A percentile compares a stretch with the other conserved stretches of the same genome.
These are phyloP conservation scores for Discostella stelligeroides DNA, from an alignment of 108 stramenopile genomes.

Conservation along the genomic window DNA sequence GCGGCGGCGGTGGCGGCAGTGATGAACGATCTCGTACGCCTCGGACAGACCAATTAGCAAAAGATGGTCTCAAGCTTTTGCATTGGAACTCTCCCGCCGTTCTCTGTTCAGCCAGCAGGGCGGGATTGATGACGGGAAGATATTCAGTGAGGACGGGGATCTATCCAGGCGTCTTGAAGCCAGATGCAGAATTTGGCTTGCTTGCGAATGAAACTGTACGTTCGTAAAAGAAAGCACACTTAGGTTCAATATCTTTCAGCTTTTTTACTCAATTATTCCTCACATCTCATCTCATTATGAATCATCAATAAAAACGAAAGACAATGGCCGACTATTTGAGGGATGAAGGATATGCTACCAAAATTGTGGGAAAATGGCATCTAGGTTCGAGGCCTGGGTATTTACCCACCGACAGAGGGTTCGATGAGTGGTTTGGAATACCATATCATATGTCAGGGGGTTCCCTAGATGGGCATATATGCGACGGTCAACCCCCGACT, in stretches of 20 bases:
- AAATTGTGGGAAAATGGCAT: constrained; percentile 85
- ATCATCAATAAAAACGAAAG: neutral
- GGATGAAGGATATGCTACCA: constrained; percentile 66
- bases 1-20: neutral
- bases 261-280: too few species aligned
- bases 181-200: constrained; percentile 60
- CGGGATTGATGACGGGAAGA: constrained; percentile 70
- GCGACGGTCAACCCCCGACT: constrained; percentile 36
- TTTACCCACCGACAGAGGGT: constrained; percentile 76
- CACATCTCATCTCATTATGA: too few species aligned
- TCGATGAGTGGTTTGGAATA: constrained; percentile 81
- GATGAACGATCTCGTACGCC: constrained; percentile 39
- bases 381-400: constrained; percentile 60
- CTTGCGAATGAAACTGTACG: constrained; percentile 51
- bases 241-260: too few species aligned
- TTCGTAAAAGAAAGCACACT: too few species aligned
- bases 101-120: constrained; percentile 68
- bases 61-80: constrained; percentile 51
- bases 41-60: constrained; percentile 57
- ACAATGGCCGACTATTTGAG: constrained; percentile 63
- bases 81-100: constrained; percentile 76
- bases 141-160: constrained; percentile 66
- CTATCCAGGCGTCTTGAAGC: constrained; percentile 69
- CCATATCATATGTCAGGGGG: constrained; percentile 80
- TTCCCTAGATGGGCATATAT: constrained; percentile 61